Evolutionary conservation across 805 yeast genomes (phyloP).

Genomic region (Nakazawaea anatomiae): DNA sequence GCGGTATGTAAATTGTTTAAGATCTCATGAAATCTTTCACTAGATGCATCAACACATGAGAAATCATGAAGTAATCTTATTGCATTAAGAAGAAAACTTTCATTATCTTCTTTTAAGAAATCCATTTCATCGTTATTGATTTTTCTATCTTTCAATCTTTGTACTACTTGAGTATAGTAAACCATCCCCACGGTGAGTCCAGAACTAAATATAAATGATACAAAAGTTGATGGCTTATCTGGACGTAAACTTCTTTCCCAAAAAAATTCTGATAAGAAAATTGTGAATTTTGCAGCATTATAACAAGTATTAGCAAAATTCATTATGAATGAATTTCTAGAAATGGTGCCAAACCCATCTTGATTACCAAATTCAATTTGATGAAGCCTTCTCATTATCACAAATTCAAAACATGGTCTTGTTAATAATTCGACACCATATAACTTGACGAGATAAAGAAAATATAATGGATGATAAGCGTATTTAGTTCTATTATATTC

Average conservation of each 20-base stretch:
- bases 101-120: conserved; percentile 11
- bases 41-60: conserved; percentile 12
- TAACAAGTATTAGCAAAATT: conserved; percentile 30
- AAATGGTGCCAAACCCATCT: not conserved
- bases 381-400: conserved; percentile 15
- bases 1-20: conserved; percentile 14
- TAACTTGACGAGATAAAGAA: conserved; percentile 31
- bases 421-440: conserved; percentile 31
- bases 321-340: conserved; percentile 10
- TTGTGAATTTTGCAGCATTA: conserved; percentile 28
- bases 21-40: conserved; percentile 14
- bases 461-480: conserved; percentile 17
- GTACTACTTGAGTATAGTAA: conserved; percentile 17
- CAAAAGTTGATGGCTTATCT: conserved; percentile 28
- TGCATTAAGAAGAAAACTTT: conserved; percentile 13
- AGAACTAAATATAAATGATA: conserved; percentile 29
- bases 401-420: conserved; percentile 35
- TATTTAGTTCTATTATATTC: not conserved
- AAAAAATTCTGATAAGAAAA: conserved; percentile 25
- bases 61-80: conserved; percentile 12
- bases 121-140: conserved; percentile 7
- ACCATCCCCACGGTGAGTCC: conserved; percentile 30
- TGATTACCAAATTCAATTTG: conserved; percentile 5
- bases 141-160: not conserved
- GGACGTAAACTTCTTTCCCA: conserved; percentile 25